Evolutionary conservation across 495 filamentous ascomycete species (phyloP).

Genomic region (Penicilliopsis zonata): DNA sequence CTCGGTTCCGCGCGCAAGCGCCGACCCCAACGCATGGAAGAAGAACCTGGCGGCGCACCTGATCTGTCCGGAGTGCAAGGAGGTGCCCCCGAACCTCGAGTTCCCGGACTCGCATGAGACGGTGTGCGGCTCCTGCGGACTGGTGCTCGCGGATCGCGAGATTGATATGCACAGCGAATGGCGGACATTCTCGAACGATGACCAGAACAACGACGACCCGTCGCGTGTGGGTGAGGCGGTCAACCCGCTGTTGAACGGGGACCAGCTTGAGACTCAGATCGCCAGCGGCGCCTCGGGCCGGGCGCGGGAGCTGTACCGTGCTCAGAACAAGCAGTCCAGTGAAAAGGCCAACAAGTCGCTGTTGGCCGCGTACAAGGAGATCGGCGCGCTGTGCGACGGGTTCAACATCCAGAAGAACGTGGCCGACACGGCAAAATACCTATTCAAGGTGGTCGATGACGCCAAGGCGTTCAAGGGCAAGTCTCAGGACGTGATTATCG

Average conservation of each 20-base stretch:
- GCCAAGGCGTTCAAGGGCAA: constrained; percentile 91
- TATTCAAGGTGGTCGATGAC: constrained; percentile 89
- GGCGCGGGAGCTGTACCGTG: constrained; percentile 66
- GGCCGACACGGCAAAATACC: constrained; percentile 77
- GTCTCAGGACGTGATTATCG: constrained; percentile 84
- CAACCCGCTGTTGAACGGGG: constrained; percentile 79
- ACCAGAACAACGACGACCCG: constrained; percentile 89
- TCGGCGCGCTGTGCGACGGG: constrained; percentile 74
- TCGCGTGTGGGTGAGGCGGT: constrained; percentile 91
- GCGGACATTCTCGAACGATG: constrained; percentile 97
- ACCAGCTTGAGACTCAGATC: constrained; percentile 85
- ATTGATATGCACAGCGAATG: constrained; percentile 95
- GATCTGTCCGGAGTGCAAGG: constrained; percentile 82
- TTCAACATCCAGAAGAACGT: constrained; percentile 70
- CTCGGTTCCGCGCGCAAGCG: constrained; percentile 6
- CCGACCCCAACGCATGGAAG: constrained; percentile 37
- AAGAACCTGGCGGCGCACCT: constrained; percentile 76
- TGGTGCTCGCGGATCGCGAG: constrained; percentile 83
- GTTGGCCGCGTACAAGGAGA: constrained; percentile 76
- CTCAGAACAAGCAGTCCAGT: constrained; percentile 71
- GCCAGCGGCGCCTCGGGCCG: constrained; percentile 66
- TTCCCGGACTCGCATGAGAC: constrained; percentile 87
- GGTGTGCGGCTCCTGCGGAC: constrained; percentile 80
- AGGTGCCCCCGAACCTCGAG: constrained; percentile 85
- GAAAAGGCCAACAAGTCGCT: constrained; percentile 80